Percentiles rank a stretch among this genome's conserved stretches.
Conservation (phyloP, 257 asterid species). For the Lycium barbarum region DNA sequence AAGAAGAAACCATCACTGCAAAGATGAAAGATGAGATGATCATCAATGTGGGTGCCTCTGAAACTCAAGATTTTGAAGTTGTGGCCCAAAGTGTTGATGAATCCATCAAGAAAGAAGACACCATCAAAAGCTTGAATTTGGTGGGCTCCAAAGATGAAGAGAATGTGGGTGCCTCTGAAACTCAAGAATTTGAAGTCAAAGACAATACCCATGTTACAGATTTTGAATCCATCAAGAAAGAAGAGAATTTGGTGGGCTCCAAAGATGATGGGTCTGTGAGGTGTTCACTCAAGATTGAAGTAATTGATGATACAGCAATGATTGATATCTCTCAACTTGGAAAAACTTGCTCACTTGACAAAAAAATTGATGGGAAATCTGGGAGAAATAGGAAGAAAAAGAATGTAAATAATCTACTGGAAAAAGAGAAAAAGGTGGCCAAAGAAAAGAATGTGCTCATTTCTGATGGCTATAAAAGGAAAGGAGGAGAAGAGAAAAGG, state of each 20-base stretch:
- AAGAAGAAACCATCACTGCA: too few species aligned
- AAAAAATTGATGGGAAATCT: background rate
- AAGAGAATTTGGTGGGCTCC: background rate
- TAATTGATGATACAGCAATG: conserved; percentile 50
- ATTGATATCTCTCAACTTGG: conserved; percentile 33
- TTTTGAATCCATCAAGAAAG: too few species aligned
- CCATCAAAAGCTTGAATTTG: background rate
- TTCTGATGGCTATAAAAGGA: conserved; percentile 31
- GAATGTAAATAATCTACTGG: conserved; percentile 2
- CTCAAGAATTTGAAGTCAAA: too few species aligned
- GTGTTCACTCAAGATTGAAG: conserved; percentile 45
- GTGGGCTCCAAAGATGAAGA: too few species aligned
- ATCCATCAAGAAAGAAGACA: background rate
- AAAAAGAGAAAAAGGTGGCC: conserved; percentile 22
- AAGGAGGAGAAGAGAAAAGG: conserved; percentile 45
- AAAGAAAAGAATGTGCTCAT: background rate
- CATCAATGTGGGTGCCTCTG: conserved; percentile 6
- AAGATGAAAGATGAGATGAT: background rate
- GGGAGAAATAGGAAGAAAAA: conserved; percentile 29
- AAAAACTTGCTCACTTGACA: background rate
- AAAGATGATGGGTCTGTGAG: conserved; percentile 15
- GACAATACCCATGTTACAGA: too few species aligned
- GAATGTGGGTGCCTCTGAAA: too few species aligned
- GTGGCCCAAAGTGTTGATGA: background rate
- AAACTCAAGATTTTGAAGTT: conserved; percentile 1